Conservation (phyloP, 1,139 yeast species). For the Scheffersomyces parashehatae region DNA sequence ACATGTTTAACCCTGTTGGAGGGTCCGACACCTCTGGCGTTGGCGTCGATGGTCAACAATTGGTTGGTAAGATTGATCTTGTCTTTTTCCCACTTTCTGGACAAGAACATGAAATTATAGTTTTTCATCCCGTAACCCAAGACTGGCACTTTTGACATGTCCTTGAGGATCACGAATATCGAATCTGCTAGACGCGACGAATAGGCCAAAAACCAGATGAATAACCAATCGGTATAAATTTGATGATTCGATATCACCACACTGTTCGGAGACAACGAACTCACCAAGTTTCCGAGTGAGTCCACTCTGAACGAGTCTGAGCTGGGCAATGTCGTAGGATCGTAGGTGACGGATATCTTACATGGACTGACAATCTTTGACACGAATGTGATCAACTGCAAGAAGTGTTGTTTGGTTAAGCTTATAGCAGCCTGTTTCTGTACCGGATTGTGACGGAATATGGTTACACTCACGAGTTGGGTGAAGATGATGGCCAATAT, state of each 20-base stretch:
- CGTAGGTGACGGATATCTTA: constrained; percentile 41
- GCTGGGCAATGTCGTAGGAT: constrained; percentile 25
- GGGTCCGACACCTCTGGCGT: constrained; percentile 53
- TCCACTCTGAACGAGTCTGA: constrained; percentile 16
- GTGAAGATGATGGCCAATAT: constrained; percentile 43
- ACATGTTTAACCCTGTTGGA: constrained; percentile 45
- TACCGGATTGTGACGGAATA: constrained; percentile 27
- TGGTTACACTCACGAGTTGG: constrained; percentile 36
- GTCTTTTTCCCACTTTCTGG: constrained; percentile 85
- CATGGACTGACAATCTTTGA: constrained; percentile 45
- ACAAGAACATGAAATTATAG: constrained; percentile 75
- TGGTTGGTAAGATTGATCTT: constrained; percentile 57
- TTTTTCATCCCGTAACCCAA: constrained; percentile 87
- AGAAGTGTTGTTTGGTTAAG: constrained; percentile 52
- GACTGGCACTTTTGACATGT: constrained; percentile 71
- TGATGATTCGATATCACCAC: constrained; percentile 84
- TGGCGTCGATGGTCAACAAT: constrained; percentile 56
- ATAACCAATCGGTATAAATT: constrained; percentile 93
- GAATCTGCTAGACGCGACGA: constrained; percentile 62
- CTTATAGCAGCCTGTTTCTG: constrained; percentile 38
- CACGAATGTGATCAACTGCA: constrained; percentile 46
- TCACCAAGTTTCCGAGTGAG: constrained; percentile 26
- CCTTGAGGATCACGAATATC: constrained; percentile 76
- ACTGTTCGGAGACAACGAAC: constrained; percentile 49
- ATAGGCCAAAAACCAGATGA: constrained; percentile 84